Evolutionary conservation across 192 early-diverging fungal species (phyloP), one percentile per base, ranked within the genome.

Genomic region (Rhizophagus prolifer): DNA sequence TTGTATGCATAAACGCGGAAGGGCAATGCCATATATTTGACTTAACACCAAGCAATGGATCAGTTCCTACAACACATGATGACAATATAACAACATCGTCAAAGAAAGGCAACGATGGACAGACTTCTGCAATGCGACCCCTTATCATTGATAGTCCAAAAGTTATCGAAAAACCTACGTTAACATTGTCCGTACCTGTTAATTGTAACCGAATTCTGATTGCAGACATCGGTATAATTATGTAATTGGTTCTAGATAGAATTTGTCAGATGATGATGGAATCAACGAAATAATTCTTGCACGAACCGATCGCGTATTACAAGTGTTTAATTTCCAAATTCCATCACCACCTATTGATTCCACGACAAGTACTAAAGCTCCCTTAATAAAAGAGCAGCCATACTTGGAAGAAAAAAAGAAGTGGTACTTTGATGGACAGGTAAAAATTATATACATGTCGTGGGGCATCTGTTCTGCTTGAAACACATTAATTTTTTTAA

Each of bases 11-110:
- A 58, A 89, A 84, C 74, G 88, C 88, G 10, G 88, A 89, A 46
- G 88, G 88, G 16, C 81, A 85, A 13, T 83, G 81, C 13, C 84
- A 89, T 74, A 89, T 89, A 14, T 89, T 89, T 77, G 88, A 89
- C 64, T 67, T 89, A 1, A 58, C 16, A n/a, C 25, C 36, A 4
- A 34, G 36, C 9, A 38, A 31, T 36, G 73, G 28, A 68, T 54
- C 30, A 41, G 19, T 2, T 66, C 54, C 58, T 19, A 47, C 46
- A 23, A 25, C 77, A 77, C 2, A 47, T 70, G 26, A 34, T 78
- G 67, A 76, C 67, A 75, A 75, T 82, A 28, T 77, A 76, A 19
- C 47, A 54, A 6, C 76, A 80, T 23, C 19, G 10, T 67, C 47
- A 64, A 63, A 41, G 47, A 38, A 54, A 44, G 10, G 7, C 59